Base-by-base conservation (phyloP, 2,329 filamentous ascomycete genomes). In the Fusarium nelsonii region DNA sequence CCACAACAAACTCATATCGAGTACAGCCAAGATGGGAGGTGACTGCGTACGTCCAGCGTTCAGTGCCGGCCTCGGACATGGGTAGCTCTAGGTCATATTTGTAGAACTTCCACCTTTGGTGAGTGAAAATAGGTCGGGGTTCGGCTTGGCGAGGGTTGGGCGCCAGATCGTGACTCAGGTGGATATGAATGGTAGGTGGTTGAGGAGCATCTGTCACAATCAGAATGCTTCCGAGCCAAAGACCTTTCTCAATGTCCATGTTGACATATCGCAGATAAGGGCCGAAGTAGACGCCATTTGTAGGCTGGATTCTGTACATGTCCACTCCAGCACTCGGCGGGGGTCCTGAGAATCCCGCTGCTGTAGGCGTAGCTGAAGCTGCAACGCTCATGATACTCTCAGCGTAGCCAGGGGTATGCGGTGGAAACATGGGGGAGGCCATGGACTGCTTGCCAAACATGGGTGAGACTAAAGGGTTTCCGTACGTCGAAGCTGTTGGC, bases 201-300 rank as follows among this genome's bases (percentile, higher is more conserved):
- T 97, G 94, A 18, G 92, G 91, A 2, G 91, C 90, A 78, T 98
- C 96, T 2, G 94, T 97, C 28, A 98, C 91, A 37, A 99, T 88
- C 78, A 99, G 84, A 73, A 99, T 97, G 45, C 94, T 97, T 18
- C 96, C 96, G 18, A 95, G 84, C 96, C 96, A 99, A 12, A 93
- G 77, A 1, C 96, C 94, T 68, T 90, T 90, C 76, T 98, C 94
- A 46, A 98, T 80, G 71, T 99, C 93, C 94, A 99, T 98, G 75
- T 99, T 99, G 32, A 92, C 92, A 77, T 99, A 99, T 74, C 96
- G 88, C 48, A 99, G 83, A 77, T 98, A 98, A 0, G 96, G 96
- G 0, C 96, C 96, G 80, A 99, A 99, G 81, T 99, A 99, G 3
- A 99, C 96, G 6, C 94, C 94, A 72, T 99, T 99, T 0, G 94